Evolutionary conservation across 1,139 yeast genomes (phyloP).

Genomic region (Torulaspora pretoriensis): DNA sequence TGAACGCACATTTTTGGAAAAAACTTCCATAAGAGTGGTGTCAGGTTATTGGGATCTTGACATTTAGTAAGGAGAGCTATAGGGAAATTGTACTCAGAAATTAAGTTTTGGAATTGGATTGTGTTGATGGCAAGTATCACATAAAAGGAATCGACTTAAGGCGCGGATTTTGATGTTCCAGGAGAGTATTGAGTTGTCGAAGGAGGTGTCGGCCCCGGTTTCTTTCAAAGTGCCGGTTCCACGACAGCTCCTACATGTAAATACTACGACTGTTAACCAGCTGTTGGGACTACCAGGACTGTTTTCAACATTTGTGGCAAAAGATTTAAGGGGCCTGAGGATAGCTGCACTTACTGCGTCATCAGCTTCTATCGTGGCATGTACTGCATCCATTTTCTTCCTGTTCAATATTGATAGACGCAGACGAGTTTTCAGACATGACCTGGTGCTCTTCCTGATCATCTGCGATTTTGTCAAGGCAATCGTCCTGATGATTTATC

Average conservation of each 20-base stretch:
- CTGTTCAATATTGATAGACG: conserved; percentile 59
- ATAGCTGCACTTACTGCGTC: conserved; percentile 56
- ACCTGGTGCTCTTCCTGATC: conserved; percentile 61
- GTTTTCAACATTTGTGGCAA: conserved; percentile 28
- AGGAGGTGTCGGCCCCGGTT: background rate
- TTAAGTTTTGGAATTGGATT: background rate
- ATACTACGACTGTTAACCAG: conserved; percentile 34
- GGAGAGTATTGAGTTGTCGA: background rate
- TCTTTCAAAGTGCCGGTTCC: conserved; percentile 7
- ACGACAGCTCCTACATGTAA: conserved; percentile 13
- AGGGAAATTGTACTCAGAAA: background rate
- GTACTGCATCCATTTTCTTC: conserved; percentile 51
- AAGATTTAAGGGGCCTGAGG: conserved; percentile 38
- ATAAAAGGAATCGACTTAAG: background rate
- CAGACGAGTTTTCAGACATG: conserved; percentile 64
- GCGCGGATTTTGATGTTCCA: background rate
- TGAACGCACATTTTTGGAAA: too few relatives aligned
- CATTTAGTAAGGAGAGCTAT: too few relatives aligned
- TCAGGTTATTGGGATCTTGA: background rate
- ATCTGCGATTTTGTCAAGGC: conserved; percentile 76
- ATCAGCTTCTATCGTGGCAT: conserved; percentile 52
- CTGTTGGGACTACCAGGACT: conserved; percentile 36
- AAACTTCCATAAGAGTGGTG: background rate
- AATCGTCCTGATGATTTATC: conserved; percentile 62
- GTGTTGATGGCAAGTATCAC: background rate